These are phyloP conservation scores for Clonostachys rosea DNA, from an alignment of 2,329 filamentous ascomycete genomes.

Conservation along the genomic window DNA sequence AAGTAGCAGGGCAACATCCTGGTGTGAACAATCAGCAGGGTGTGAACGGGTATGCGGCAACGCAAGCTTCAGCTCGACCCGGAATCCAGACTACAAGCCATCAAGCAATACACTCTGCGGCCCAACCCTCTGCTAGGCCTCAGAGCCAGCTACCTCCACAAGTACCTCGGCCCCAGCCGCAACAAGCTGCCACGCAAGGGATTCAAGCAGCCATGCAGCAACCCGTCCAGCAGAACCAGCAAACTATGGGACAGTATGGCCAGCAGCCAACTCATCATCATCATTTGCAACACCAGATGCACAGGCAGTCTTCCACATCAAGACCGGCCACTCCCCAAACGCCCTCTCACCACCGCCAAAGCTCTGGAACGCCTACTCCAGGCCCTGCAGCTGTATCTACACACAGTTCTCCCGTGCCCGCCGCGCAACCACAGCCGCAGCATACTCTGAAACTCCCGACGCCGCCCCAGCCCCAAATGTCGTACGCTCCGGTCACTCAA, in stretches of 20 bases:
- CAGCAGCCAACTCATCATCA: not conserved
- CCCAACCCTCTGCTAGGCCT: constrained; percentile 15
- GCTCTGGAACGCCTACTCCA: constrained; percentile 1
- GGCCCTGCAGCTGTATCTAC: too few species aligned
- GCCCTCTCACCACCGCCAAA: constrained; percentile 3
- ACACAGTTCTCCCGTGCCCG: constrained; percentile 34
- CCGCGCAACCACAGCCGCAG: constrained; percentile 12
- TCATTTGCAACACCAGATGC: constrained; percentile 4
- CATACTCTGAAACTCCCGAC: not conserved
- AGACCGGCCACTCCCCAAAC: constrained; percentile 1
- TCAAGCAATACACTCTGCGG: constrained; percentile 12
- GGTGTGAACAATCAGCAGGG: too few species aligned
- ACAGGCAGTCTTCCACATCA: not conserved
- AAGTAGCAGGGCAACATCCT: constrained; percentile 10
- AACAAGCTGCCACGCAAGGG: constrained; percentile 1
- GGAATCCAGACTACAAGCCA: constrained; percentile 2
- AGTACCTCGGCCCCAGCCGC: constrained; percentile 9
- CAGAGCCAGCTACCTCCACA: constrained; percentile 21
- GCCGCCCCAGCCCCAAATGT: not conserved
- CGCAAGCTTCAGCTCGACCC: not conserved
- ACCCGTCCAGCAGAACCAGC: not conserved
- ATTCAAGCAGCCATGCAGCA: not conserved
- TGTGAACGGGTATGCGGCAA: too few species aligned
- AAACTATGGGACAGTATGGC: not conserved
- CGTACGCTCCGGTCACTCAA: not conserved